These are phyloP conservation scores for Conoideocrella luteorostrata DNA, from an alignment of 2,329 filamentous ascomycete genomes.

Conservation along the genomic window DNA sequence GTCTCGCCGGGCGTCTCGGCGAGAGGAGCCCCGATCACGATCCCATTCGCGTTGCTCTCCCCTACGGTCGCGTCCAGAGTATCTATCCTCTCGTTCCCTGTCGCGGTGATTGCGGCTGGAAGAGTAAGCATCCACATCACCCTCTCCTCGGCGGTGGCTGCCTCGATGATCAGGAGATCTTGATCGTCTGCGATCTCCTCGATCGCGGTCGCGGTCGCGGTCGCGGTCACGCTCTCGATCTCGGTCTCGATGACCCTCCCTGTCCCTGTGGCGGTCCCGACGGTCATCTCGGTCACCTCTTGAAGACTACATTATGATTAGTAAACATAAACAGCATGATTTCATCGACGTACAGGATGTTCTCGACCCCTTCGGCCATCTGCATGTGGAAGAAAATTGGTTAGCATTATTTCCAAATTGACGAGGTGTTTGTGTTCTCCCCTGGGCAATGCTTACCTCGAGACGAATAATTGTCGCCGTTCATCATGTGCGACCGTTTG, in stretches of 20 bases:
- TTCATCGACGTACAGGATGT: slow-evolving; percentile 40
- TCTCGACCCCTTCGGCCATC: slow-evolving; percentile 51
- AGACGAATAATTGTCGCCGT: slow-evolving; percentile 76
- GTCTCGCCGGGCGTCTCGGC: slow-evolving; percentile 59
- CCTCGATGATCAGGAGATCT: slow-evolving; percentile 70
- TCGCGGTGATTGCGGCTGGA: slow-evolving; percentile 89
- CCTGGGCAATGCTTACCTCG: slow-evolving; percentile 39
- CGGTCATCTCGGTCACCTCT: slow-evolving; percentile 29
- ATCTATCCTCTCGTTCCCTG: slow-evolving; percentile 88
- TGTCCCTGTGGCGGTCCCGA: slow-evolving; percentile 54
- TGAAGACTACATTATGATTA: slow-evolving; percentile 20
- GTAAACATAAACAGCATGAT: neutral
- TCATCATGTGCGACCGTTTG: slow-evolving; percentile 50
- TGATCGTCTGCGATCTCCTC: slow-evolving; percentile 70
- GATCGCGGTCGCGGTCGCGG: slow-evolving; percentile 33
- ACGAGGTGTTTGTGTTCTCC: neutral
- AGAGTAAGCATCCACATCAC: slow-evolving; percentile 81
- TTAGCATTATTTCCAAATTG: slow-evolving; percentile 4
- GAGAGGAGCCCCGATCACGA: slow-evolving; percentile 56
- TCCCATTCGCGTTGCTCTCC: slow-evolving; percentile 76
- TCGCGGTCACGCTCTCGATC: slow-evolving; percentile 43
- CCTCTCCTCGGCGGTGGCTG: slow-evolving; percentile 63
- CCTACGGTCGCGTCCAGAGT: slow-evolving; percentile 61
- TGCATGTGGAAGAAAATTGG: slow-evolving; percentile 18
- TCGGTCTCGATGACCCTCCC: slow-evolving; percentile 61